Conservation (phyloP, 2,329 filamentous ascomycete species). For the Fonsecaea pedrosoi region DNA sequence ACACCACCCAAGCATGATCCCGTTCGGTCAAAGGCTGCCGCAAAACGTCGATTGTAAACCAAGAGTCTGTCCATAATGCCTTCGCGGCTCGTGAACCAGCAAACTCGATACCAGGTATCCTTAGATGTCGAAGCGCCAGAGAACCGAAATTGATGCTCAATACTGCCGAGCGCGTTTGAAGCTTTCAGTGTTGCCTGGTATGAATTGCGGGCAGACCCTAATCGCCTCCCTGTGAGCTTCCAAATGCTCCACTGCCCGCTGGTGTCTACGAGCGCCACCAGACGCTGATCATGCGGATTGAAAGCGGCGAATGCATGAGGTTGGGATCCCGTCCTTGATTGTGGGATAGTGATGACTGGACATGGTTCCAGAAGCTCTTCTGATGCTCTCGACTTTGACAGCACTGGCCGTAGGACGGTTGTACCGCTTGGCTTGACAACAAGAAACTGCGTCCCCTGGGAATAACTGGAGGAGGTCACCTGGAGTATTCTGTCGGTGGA, state of each 20-base stretch:
- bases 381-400: conserved; percentile 30
- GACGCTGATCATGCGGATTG: conserved; percentile 65
- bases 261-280: conserved; percentile 63
- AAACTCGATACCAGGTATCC: conserved; percentile 54
- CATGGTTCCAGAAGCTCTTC: conserved; percentile 52
- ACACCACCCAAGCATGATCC: conserved; percentile 41
- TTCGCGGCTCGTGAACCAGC: conserved; percentile 47
- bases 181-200: conserved; percentile 38
- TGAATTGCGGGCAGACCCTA: conserved; percentile 42
- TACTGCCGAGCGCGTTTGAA: conserved; percentile 34
- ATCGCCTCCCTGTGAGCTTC: conserved; percentile 49
- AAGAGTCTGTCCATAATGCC: conserved; percentile 50
- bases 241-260: conserved; percentile 61
- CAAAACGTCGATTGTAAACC: conserved; percentile 58
- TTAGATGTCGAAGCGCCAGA: conserved; percentile 38
- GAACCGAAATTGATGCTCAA: conserved; percentile 30
- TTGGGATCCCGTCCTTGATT: conserved; percentile 52
- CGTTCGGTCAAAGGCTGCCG: conserved; percentile 47
- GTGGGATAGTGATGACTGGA: conserved; percentile 53
- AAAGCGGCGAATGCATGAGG: conserved; percentile 64
- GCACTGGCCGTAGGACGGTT: conserved; percentile 36
- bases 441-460: conserved; percentile 21
- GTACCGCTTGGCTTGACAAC: conserved; percentile 30
- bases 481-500: conserved; percentile 26
- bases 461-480: conserved; percentile 7